Evolutionary conservation across 2,329 filamentous ascomycete species (phyloP).

Genomic region (Exophiala mesophila): DNA sequence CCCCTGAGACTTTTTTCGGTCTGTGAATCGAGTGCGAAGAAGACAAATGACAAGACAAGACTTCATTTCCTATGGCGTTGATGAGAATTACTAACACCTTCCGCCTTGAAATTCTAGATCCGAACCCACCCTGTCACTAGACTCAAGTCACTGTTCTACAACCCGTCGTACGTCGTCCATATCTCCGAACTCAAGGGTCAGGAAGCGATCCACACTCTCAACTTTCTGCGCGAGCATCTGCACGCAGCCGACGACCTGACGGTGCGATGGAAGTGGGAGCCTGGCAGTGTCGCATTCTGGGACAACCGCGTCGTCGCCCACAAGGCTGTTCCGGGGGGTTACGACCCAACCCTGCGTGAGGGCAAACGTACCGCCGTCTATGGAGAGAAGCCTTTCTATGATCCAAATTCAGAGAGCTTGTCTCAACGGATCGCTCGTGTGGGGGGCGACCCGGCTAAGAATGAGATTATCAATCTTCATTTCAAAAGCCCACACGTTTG

Average conservation of each 20-base stretch:
- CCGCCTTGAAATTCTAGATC: constrained; percentile 9
- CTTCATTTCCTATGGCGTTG: no score
- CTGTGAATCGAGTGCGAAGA: no score
- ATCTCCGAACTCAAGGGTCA: constrained; percentile 25
- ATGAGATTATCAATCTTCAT: constrained; percentile 9
- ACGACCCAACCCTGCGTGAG: constrained; percentile 22
- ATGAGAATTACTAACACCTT: constrained; percentile 1
- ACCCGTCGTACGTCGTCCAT: constrained; percentile 23
- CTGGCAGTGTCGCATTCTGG: constrained; percentile 23
- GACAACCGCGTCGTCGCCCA: constrained; percentile 26
- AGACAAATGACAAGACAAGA: no score
- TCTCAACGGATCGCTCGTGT: constrained; percentile 8
- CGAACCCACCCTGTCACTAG: constrained; percentile 27
- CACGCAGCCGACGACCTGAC: constrained; percentile 23
- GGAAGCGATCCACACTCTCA: constrained; percentile 21
- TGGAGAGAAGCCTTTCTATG: constrained; percentile 17
- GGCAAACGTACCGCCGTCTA: constrained; percentile 25
- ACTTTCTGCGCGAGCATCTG: constrained; percentile 25
- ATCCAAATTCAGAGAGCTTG: constrained; percentile 8
- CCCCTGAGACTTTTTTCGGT: no score
- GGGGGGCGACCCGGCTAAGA: constrained; percentile 6
- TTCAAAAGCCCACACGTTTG: constrained; percentile 10
- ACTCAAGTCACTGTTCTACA: constrained; percentile 26
- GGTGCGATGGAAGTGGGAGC: constrained; percentile 21
- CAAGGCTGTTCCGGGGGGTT: constrained; percentile 24